phyloP scores from a whole-genome alignment of 129 eudicot species.

The Ambrosia trifida region DNA sequence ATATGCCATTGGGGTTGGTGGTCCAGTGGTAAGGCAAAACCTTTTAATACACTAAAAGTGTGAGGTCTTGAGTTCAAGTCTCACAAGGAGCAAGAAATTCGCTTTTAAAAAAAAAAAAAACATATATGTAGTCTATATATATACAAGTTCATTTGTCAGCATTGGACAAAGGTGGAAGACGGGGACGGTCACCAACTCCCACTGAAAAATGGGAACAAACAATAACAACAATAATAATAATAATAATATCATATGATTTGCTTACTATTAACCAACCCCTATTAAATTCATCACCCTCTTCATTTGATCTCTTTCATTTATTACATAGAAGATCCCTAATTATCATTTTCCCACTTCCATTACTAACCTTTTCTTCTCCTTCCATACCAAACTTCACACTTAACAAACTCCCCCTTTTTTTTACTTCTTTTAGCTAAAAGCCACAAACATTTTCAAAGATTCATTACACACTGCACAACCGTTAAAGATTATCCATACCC shows the following conservation, averaged over 20 bases:
- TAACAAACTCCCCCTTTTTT: not conserved
- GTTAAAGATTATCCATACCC: not conserved
- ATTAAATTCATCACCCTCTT: slow-evolving; percentile 33
- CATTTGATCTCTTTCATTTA: slow-evolving; percentile 27
- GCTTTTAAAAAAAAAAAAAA: too few relatives aligned
- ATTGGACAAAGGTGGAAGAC: slow-evolving; percentile 37
- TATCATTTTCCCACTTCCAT: slow-evolving; percentile 44
- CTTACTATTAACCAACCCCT: not conserved
- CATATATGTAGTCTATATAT: slow-evolving; percentile 21
- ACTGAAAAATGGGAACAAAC: slow-evolving; percentile 45
- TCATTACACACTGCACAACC: slow-evolving; percentile 44
- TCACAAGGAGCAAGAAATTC: too few relatives aligned
- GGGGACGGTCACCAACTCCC: slow-evolving; percentile 75
- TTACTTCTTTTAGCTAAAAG: slow-evolving; percentile 54
- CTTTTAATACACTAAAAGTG: too few relatives aligned
- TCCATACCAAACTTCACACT: not conserved
- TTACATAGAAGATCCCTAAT: slow-evolving; percentile 1
- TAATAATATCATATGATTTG: not conserved
- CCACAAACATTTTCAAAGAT: slow-evolving; percentile 25
- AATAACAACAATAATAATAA: too few relatives aligned
- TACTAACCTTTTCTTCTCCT: slow-evolving; percentile 33
- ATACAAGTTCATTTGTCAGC: not conserved
- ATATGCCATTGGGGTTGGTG: too few relatives aligned
- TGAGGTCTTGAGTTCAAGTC: too few relatives aligned
- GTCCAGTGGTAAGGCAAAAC: too few relatives aligned